Conservation (phyloP, 805 yeast species). For the Clavispora asparagi region DNA sequence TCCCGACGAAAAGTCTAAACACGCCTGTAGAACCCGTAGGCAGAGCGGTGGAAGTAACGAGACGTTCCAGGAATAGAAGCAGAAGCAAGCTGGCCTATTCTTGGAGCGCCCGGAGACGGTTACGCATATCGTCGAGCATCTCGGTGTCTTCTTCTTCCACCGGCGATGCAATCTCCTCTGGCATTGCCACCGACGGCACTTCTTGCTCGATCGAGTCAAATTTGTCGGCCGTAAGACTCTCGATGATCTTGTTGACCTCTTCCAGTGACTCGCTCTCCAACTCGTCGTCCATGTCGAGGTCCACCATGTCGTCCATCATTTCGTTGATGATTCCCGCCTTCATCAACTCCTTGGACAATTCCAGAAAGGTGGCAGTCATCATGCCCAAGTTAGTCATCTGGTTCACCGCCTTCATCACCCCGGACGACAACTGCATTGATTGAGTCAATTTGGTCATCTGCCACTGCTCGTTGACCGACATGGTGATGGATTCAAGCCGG, state of each 20-base stretch:
- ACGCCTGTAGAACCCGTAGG: not conserved
- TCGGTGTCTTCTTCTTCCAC: slow-evolving; percentile 64
- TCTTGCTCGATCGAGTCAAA: slow-evolving; percentile 30
- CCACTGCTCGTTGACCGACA: slow-evolving; percentile 91
- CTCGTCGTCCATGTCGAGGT: slow-evolving; percentile 56
- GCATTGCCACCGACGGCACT: slow-evolving; percentile 25
- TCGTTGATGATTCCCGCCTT: slow-evolving; percentile 85
- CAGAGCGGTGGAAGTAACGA: too few relatives aligned
- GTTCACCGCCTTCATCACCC: slow-evolving; percentile 85
- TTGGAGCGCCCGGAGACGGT: slow-evolving; percentile 80
- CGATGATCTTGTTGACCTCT: slow-evolving; percentile 56
- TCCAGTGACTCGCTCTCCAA: slow-evolving; percentile 63
- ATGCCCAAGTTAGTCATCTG: slow-evolving; percentile 74
- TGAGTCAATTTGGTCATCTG: slow-evolving; percentile 78
- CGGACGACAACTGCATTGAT: slow-evolving; percentile 71
- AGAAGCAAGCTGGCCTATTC: too few relatives aligned
- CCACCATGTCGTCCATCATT: slow-evolving; percentile 90
- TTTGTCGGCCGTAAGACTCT: slow-evolving; percentile 35
- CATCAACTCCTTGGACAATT: slow-evolving; percentile 79
- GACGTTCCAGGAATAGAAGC: too few relatives aligned
- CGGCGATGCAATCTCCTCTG: slow-evolving; percentile 11
- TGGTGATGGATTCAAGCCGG: slow-evolving; percentile 74
- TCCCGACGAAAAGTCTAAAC: not conserved
- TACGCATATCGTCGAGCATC: slow-evolving; percentile 81
- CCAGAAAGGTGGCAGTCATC: slow-evolving; percentile 76